Evolutionary conservation across 257 asterid genomes (phyloP).

Genomic region (Solanum medicagineum): DNA sequence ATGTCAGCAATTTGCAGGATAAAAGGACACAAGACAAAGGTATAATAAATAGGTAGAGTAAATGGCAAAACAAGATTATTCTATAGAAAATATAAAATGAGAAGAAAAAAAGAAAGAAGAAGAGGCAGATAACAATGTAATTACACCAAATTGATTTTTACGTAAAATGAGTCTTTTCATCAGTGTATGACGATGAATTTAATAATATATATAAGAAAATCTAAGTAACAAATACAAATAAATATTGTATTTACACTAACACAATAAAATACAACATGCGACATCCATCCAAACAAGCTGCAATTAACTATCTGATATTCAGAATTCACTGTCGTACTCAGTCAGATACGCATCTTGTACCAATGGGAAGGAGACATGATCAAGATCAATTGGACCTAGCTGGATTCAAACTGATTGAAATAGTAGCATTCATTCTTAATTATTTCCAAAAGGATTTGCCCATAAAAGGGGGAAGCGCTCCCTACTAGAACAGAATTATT

Average conservation of each 20-base stretch:
- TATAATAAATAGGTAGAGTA: neutral
- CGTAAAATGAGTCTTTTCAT: neutral
- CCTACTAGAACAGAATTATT: neutral
- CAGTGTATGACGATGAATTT: accelerated
- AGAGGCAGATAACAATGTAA: no score
- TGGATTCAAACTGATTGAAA: neutral
- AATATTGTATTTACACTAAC: neutral
- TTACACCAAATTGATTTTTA: neutral
- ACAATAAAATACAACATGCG: neutral
- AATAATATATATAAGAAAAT: neutral
- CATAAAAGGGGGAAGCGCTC: neutral
- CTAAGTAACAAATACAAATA: accelerated
- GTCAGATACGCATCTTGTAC: neutral
- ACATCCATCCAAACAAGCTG: neutral
- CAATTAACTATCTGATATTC: neutral
- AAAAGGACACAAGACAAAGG: accelerated
- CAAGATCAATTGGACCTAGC: neutral
- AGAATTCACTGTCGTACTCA: neutral
- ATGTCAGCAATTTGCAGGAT: accelerated
- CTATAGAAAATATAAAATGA: neutral
- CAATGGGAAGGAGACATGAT: neutral
- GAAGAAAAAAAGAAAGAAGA: no score
- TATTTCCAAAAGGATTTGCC: accelerated
- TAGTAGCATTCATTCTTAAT: neutral
- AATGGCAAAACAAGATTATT: neutral